Conservation (phyloP, 2,329 filamentous ascomycete species). For the Penicillium psychrosexuale region DNA sequence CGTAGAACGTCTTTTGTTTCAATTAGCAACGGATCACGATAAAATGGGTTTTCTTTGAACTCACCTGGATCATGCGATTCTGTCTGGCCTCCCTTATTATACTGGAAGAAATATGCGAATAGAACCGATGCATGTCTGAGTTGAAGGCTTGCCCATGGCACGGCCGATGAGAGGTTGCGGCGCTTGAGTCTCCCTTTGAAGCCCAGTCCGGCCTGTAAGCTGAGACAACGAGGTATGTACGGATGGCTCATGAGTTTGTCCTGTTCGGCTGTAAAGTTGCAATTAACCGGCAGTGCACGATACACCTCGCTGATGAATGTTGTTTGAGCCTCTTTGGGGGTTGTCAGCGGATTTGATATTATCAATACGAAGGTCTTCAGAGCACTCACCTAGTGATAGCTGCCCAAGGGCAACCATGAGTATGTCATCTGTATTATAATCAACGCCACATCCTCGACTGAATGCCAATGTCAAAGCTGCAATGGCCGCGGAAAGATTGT, state of each 20-base stretch:
- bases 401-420: slow-evolving; percentile 62
- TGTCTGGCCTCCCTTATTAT: slow-evolving; percentile 53
- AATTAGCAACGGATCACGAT: slow-evolving; percentile 7
- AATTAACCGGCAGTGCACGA: slow-evolving; percentile 65
- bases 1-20: slow-evolving; percentile 62
- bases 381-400: slow-evolving; percentile 38
- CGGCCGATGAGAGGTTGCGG: slow-evolving; percentile 66
- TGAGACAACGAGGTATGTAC: slow-evolving; percentile 70
- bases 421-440: slow-evolving; percentile 65
- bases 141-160: slow-evolving; percentile 72
- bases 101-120: slow-evolving; percentile 64
- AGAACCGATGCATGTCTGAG: slow-evolving; percentile 65
- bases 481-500: slow-evolving; percentile 52
- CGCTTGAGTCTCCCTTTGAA: slow-evolving; percentile 62
- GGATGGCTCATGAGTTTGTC: slow-evolving; percentile 71
- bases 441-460: slow-evolving; percentile 47
- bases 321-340: slow-evolving; percentile 54
- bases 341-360: slow-evolving; percentile 27
- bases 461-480: slow-evolving; percentile 59
- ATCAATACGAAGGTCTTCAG: slow-evolving; percentile 27
- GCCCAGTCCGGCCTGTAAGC: slow-evolving; percentile 74
- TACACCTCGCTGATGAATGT: slow-evolving; percentile 66
- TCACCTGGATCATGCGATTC: slow-evolving; percentile 57
- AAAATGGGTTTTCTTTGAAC: slow-evolving; percentile 10
- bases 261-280: slow-evolving; percentile 80